Conservation (phyloP, 2,329 filamentous ascomycete genomes). For the Leptographium galeiforme region DNA sequence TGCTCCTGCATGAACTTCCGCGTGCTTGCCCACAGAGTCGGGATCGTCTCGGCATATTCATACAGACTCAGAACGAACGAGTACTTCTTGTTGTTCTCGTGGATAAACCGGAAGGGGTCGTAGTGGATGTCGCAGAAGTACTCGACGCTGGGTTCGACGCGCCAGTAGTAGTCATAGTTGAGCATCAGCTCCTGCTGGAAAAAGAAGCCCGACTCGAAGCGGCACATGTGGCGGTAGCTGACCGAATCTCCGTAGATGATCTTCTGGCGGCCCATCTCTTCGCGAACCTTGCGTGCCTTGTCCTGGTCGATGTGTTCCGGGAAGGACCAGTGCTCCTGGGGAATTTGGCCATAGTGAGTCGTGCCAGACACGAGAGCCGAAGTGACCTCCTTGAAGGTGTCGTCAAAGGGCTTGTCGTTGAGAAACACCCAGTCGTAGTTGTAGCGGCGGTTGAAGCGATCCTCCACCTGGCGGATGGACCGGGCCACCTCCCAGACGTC, state of each 20-base stretch:
- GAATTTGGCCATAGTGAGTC: constrained; percentile 81
- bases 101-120: constrained; percentile 94
- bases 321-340: constrained; percentile 92
- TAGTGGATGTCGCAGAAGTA: constrained; percentile 93
- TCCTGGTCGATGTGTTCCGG: constrained; percentile 92
- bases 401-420: constrained; percentile 90
- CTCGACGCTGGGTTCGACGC: constrained; percentile 92
- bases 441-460: constrained; percentile 93
- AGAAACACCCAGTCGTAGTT: constrained; percentile 99
- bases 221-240: constrained; percentile 98
- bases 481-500: constrained; percentile 95
- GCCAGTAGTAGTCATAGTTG: constrained; percentile 99
- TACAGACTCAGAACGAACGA: constrained; percentile 91
- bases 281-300: constrained; percentile 75
- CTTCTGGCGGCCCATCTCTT: constrained; percentile 87
- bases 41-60: constrained; percentile 93
- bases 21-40: constrained; percentile 86
- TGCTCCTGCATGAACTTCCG: constrained; percentile 88
- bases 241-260: constrained; percentile 97
- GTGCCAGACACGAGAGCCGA: constrained; percentile 81
- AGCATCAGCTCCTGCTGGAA: constrained; percentile 88
- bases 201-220: constrained; percentile 98
- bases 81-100: constrained; percentile 95
- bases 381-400: constrained; percentile 86
- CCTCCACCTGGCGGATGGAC: constrained; percentile 91